Evolutionary conservation across 306 rosid genomes (phyloP), one percentile per base, ranked within the genome.

Genomic region (Acacia melanoxylon): DNA sequence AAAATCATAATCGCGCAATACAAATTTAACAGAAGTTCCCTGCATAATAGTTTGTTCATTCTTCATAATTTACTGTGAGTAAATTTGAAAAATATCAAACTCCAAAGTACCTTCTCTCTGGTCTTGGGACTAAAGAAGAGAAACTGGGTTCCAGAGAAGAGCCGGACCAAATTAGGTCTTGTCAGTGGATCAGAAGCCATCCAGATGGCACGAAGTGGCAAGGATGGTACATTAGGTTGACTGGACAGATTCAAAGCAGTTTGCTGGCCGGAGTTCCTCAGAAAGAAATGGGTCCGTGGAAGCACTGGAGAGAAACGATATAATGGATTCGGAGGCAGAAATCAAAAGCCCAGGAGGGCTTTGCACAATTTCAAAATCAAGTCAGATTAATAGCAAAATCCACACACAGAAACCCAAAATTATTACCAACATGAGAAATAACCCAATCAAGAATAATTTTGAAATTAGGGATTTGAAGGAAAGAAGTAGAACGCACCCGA

Each of bases 41-140:
- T 13, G 4, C 58, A 70, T 22, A 41, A 42, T 2, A 12, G 10
- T 70, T 24, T 70, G 33, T 70, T 31, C 37, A 14, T 70, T 37
- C 29, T 6, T 70, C 40, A 6, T 2, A 22, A 11, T 59, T 56
- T n/a, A 56, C 3, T 0, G 12, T 10, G 61, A 54, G 54, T 41
- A 22, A 22, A 70, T 41, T 42, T 42, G 11, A 70, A 70, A 41
- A 25, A 14, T 15, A 3, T 72, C 37, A 35, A 35, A 13, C 76
- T 44, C 14, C 25, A 44, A 25, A 14, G 25, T n/a, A 94, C 97
- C 97, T 94, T 94, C 85, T 90, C 88, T 82, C 97, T 91, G 45
- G 95, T 94, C 78, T 89, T 89, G 73, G 97, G 98, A 86, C 92
- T 88, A 61, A 88, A 54, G 82, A 93, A 86, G 80, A 91, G 61